Conservation (phyloP, 106 monocot species). For the Phalaenopsis aphrodite region DNA sequence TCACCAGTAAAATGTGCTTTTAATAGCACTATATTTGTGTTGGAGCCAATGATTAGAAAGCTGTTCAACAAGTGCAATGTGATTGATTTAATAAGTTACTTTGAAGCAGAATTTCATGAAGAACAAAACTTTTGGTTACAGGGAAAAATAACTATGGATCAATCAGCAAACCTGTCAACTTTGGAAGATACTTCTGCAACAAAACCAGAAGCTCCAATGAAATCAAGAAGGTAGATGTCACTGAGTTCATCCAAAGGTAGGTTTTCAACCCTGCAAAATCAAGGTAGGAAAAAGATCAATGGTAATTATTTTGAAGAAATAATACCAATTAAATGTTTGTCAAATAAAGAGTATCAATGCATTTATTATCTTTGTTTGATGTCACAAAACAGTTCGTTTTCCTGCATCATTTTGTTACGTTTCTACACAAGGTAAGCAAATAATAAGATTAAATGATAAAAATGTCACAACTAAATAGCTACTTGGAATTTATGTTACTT, state of each 20-base stretch:
- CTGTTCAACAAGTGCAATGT: neutral
- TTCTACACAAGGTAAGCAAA: neutral
- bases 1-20: no score
- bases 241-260: slow-evolving; percentile 53
- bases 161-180: slow-evolving; percentile 52
- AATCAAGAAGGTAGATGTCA: slow-evolving; percentile 86
- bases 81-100: neutral
- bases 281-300: neutral
- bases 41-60: neutral
- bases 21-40: neutral
- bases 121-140: neutral
- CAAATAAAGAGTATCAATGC: neutral
- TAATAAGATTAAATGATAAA: neutral
- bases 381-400: neutral
- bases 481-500: neutral
- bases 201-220: slow-evolving; percentile 74
- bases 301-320: neutral
- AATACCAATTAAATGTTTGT: neutral
- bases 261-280: slow-evolving; percentile 34
- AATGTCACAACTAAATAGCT: neutral
- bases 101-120: neutral
- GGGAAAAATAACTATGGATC: neutral
- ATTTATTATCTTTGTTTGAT: neutral
- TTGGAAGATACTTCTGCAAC: slow-evolving; percentile 55
- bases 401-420: neutral